Percentiles rank a stretch among this genome's conserved stretches.
Conservation (phyloP, 371 early-diverging fungal genomes). For the Capillidium heterosporum region DNA sequence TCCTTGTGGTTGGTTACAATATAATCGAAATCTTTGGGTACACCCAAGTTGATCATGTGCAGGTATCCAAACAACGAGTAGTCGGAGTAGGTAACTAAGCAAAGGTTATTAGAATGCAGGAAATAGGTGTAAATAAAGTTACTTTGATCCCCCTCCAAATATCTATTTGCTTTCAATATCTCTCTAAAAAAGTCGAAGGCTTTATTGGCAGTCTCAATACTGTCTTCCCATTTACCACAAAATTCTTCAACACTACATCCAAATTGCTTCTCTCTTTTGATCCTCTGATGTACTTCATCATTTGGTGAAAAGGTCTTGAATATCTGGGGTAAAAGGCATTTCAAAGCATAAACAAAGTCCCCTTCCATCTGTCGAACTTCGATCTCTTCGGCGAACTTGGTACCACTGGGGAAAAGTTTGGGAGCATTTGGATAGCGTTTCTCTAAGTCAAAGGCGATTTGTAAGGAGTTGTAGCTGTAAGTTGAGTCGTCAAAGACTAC, state of each 20-base stretch:
- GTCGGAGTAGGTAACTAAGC: neutral
- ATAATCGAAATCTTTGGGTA: neutral
- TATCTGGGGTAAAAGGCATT: too few relatives aligned
- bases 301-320: too few relatives aligned
- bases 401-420: neutral
- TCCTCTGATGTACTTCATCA: too few relatives aligned
- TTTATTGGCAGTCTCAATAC: neutral
- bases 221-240: neutral
- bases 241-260: neutral
- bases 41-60: neutral
- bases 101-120: too few relatives aligned
- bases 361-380: too few relatives aligned
- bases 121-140: too few relatives aligned
- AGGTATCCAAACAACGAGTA: neutral
- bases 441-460: neutral
- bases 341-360: too few relatives aligned
- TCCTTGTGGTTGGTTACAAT: neutral
- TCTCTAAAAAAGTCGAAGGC: neutral
- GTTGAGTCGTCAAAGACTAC: neutral
- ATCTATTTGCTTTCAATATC: neutral
- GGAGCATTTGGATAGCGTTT: neutral
- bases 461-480: neutral
- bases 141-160: neutral
- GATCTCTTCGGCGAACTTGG: neutral
- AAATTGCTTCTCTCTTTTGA: too few relatives aligned